Evolutionary conservation across 169 alveolate species (phyloP), one percentile per base, ranked within the genome.

Genomic region (Plasmodium reichenowi): DNA sequence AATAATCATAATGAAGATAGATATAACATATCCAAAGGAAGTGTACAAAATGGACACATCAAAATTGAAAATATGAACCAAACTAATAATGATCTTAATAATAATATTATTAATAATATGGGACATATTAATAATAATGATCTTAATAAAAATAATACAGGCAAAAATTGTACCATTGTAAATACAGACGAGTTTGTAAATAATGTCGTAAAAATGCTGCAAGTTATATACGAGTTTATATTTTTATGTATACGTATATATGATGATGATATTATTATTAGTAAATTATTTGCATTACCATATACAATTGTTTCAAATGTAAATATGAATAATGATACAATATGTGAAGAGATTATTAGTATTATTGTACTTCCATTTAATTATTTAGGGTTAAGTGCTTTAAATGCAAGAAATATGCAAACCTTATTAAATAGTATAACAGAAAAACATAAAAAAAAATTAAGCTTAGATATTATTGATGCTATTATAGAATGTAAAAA

Each of bases 401-500:
- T 80, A 7, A 80, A 80, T 22, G 83, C 74, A 0, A 80, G 59
- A 48, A 68, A 80, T 22, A 80, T 80, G 80, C 83, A 62, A 56
- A 60, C 13, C 2, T 60, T 80, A 29, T 56, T 80, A 72, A 45
- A 17, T 17, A 80, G 66, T 72, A 38, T 80, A 7, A 68, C n/a
- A 22, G 74, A 80, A 22, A 80, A 67, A 17, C 68, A 80, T 80
- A 80, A 80, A 68, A 68, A 80, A 54, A 78, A 78, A 50, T 71
- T 78, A 48, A 78, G 89, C 38, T 15, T 78, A n/a, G 54, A 78
- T 59, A 66, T 78, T 29, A 64, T 78, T 15, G 89, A 78, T 54
- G 89, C 89, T 3, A 66, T 78, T 15, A 78, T 78, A 50, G 89
- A 78, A 22, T 78, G 89, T n/a, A 78, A 66, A 58, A 64, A 78